Evolutionary conservation across 2,329 filamentous ascomycete genomes (phyloP), one percentile per base, ranked within the genome.

Genomic region (Fusarium marasasianum): DNA sequence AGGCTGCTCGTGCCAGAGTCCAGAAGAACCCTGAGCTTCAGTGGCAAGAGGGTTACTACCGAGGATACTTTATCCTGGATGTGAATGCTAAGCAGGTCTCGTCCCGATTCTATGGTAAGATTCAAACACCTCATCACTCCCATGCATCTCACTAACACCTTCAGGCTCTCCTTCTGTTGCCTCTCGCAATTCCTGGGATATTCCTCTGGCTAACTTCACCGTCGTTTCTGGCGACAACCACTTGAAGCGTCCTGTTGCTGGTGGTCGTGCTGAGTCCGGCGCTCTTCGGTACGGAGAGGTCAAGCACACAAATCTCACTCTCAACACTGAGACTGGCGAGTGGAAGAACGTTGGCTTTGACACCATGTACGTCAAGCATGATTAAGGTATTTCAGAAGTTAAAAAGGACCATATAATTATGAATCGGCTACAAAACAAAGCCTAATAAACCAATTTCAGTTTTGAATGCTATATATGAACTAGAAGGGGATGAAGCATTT

Each of bases 1-100:
- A 76, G 4, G 62, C 62, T 8, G 38, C 72, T 55, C 72, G 69
- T 8, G 63, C 45, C 14, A 64, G 73, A 35, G 48, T 71, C 78
- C 78, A 48, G 81, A 85, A 75, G 29, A 94, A 93, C 80, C 82
- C 84, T 2, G 91, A 92, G 80, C 83, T 94, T 53, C 90, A 93
- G 77, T 94, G 92, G 92, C 89, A 91, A 75, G 92, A 94, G 65
- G 80, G 91, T 13, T 94, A 92, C 80, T 94, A 94, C 80, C 87
- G 92, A 24, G 93, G 92, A 3, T 94, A 94, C 82, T 94, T 90
- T 74, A 88, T 92, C 77, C 83, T 94, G 45, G 86, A 87, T 54
- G 83, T 93, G 62, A 85, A 83, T 26, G 85, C 88, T 29, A 84
- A 91, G 17, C 83, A 87, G 50, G 85, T 92, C 5, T 84, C 88